Evolutionary conservation across 805 yeast genomes (phyloP).

Genomic region (Ogataea wickerhamii): DNA sequence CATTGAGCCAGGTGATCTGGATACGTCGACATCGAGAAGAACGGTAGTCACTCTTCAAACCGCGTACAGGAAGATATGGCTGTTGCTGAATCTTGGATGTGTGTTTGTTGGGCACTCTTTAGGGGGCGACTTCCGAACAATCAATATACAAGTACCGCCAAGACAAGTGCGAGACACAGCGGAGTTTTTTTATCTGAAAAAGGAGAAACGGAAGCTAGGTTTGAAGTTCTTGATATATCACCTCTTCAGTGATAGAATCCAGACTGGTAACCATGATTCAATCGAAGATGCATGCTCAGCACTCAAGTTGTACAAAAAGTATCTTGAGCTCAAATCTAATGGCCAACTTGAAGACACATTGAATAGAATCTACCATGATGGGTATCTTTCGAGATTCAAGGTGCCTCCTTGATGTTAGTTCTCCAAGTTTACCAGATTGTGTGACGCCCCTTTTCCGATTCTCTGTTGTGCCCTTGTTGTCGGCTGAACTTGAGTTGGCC

Average conservation of each 20-base stretch:
- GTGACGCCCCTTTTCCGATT: constrained; percentile 14
- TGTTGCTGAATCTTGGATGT: constrained; percentile 82
- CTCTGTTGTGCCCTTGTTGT: constrained; percentile 32
- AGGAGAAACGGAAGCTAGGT: constrained; percentile 73
- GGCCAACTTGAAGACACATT: constrained; percentile 63
- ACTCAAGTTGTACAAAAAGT: constrained; percentile 67
- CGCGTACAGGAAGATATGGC: constrained; percentile 87
- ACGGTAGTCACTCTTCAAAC: constrained; percentile 76
- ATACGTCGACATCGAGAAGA: constrained; percentile 59
- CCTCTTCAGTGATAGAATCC: constrained; percentile 71
- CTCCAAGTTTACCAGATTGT: constrained; percentile 23
- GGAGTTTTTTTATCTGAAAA: constrained; percentile 68
- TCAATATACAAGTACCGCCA: constrained; percentile 84
- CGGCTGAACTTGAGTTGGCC: constrained; percentile 19
- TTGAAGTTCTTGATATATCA: constrained; percentile 83
- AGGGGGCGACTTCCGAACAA: constrained; percentile 85
- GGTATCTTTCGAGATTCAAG: constrained; percentile 51
- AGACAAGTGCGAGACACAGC: constrained; percentile 88
- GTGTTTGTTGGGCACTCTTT: constrained; percentile 95
- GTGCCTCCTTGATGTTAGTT: constrained; percentile 38
- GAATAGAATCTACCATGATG: constrained; percentile 67
- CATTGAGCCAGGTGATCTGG: constrained; percentile 88
- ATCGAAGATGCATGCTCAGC: constrained; percentile 95
- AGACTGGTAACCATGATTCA: constrained; percentile 92
- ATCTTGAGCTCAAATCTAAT: constrained; percentile 52